Evolutionary conservation across 2,329 filamentous ascomycete genomes (phyloP), one percentile per base, ranked within the genome.

Genomic region (Exophiala sp.): DNA sequence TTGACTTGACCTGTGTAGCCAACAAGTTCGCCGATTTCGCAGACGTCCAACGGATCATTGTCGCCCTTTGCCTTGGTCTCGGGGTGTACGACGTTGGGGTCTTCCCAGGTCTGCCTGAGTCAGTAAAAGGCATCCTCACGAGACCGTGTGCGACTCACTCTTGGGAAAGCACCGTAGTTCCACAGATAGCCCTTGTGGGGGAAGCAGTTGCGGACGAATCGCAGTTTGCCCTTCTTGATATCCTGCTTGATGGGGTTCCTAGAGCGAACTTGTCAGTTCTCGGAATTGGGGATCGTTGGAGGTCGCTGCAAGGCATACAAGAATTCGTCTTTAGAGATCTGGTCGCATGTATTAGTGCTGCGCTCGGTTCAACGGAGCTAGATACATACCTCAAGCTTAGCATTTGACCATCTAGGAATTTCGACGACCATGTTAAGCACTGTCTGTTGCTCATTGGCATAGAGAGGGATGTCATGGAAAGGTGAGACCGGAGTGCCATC

Each of bases 1-100:
- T 97, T 99, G 76, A 99, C 80, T 81, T 99, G 92, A 67, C 94
- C 94, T 58, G 86, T 83, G 82, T 95, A 95, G 75, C 89, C 90
- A 68, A 99, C 94, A 57, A 96, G 85, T 85, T 99, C 94, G 70
- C 94, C 94, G 67, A 99, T 97, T 82, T 99, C 94, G 83, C 94
- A 99, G 68, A 99, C 94, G 72, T 99, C 94, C 69, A 99, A 87
- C 70, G 94, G 94, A 80, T 99, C 94, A 77, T 97, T 95, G 83
- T 99, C 94, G 71, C 94, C 94, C 83, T 96, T 96, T 75, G 92
- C 90, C 85, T 97, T 97, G 80, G 94, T 99, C 84, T 99, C 94
- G 62, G 91, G 92, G 84, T 99, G 94, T 68, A 92, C 78, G 66
- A 85, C 78, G 74, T 96, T 96, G 76, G 94, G 94, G 80, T 99